A percentile compares a stretch with the other conserved stretches of the same genome.
Conservation (phyloP, 176 grass and related monocot genomes). For the Hsuehochloa calcarea region DNA sequence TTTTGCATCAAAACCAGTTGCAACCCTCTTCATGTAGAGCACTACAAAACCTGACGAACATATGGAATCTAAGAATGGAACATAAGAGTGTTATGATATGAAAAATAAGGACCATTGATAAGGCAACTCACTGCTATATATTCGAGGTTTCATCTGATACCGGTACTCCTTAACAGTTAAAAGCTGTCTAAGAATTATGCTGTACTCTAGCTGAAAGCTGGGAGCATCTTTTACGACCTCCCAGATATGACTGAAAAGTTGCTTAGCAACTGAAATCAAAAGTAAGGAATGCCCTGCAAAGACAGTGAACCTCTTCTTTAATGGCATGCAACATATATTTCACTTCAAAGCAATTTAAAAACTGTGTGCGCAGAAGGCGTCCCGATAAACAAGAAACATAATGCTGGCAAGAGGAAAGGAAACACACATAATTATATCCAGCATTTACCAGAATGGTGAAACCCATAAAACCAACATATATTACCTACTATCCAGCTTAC, state of each 20-base stretch:
- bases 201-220: conserved; percentile 69
- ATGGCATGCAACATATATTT: conserved; percentile 13
- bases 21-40: conserved; percentile 56
- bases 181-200: conserved; percentile 70
- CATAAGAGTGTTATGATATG: neutral
- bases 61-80: conserved; percentile 6
- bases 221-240: conserved; percentile 70
- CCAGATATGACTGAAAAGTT: conserved; percentile 78
- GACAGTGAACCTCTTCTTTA: conserved; percentile 36
- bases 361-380: neutral
- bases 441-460: neutral
- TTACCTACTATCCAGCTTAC: neutral
- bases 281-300: conserved; percentile 57
- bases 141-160: conserved; percentile 74
- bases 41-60: conserved; percentile 46
- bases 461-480: neutral
- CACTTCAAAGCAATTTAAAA: conserved; percentile 17
- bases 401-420: neutral
- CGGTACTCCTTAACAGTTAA: conserved; percentile 62
- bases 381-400: conserved; percentile 11
- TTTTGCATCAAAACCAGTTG: conserved; percentile 40
- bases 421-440: neutral
- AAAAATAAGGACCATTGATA: conserved; percentile 7
- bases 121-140: conserved; percentile 60
- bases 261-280: conserved; percentile 56